A percentile compares a stretch with the other conserved stretches of the same genome.
These are phyloP conservation scores for Spathaspora passalidarum DNA, from an alignment of 805 yeast genomes.

Conservation along the genomic window DNA sequence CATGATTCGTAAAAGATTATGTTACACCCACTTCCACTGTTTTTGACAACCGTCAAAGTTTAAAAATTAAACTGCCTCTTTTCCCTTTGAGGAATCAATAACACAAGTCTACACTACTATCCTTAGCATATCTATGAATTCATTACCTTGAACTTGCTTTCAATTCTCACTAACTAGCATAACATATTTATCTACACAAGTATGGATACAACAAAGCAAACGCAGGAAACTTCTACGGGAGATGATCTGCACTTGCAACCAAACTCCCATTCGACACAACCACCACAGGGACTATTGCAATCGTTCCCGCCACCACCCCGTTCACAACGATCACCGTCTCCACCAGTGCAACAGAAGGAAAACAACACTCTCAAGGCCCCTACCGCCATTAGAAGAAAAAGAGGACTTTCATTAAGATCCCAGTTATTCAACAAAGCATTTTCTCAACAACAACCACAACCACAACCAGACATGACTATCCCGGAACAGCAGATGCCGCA, in stretches of 20 bases:
- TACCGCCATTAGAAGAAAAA: constrained; percentile 35
- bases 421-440: constrained; percentile 55
- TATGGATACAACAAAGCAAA: too few species aligned
- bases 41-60: too few species aligned
- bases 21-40: too few species aligned
- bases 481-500: not conserved
- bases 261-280: not conserved
- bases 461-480: not conserved
- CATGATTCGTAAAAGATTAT: too few species aligned
- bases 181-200: too few species aligned
- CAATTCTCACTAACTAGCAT: too few species aligned
- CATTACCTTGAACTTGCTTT: too few species aligned
- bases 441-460: not conserved
- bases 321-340: not conserved
- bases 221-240: not conserved
- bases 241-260: not conserved
- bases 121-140: too few species aligned
- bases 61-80: too few species aligned
- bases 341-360: not conserved
- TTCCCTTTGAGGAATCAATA: too few species aligned
- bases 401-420: constrained; percentile 67
- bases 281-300: not conserved
- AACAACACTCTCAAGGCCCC: not conserved
- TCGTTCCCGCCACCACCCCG: not conserved
- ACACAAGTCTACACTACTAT: too few species aligned